Conservation (phyloP, 768 basidiomycete genomes). For the Postia placenta region DNA sequence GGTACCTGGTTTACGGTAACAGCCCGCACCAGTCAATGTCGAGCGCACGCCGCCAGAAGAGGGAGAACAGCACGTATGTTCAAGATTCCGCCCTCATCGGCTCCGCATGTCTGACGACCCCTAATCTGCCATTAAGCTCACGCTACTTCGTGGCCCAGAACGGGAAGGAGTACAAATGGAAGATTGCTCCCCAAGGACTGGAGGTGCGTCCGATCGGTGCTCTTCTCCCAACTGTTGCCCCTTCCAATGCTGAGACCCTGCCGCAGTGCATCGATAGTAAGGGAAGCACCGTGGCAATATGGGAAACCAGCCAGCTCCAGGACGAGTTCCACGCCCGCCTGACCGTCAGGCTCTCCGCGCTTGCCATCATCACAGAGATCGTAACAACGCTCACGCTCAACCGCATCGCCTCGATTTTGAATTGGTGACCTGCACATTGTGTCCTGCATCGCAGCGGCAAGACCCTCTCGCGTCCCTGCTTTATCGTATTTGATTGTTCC, state of each 20-base stretch:
- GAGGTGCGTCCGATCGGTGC: conserved; percentile 44
- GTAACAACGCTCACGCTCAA: conserved; percentile 70
- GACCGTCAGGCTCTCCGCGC: conserved; percentile 49
- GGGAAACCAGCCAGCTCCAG: conserved; percentile 56
- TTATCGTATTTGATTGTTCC: conserved; percentile 17
- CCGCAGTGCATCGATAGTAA: conserved; percentile 67
- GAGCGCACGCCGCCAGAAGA: conserved; percentile 49
- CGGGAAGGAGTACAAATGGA: conserved; percentile 75
- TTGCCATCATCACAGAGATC: conserved; percentile 68
- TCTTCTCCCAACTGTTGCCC: no score
- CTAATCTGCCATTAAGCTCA: conserved; percentile 37
- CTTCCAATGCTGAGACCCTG: conserved; percentile 10
- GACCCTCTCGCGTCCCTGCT: conserved; percentile 10
- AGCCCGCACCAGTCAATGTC: conserved; percentile 51
- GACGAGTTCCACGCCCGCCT: conserved; percentile 56
- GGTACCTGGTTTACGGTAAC: conserved; percentile 67
- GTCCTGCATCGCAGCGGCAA: background rate
- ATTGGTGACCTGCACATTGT: conserved; percentile 37
- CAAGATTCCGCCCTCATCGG: background rate
- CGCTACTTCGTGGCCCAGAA: conserved; percentile 70
- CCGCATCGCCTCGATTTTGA: conserved; percentile 57
- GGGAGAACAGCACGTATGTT: conserved; percentile 58
- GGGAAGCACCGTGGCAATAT: conserved; percentile 49
- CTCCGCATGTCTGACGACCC: background rate
- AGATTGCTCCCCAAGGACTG: conserved; percentile 51